These are phyloP conservation scores for Penicillium sp. DNA, from an alignment of 2,329 filamentous ascomycete species.

Conservation along the genomic window DNA sequence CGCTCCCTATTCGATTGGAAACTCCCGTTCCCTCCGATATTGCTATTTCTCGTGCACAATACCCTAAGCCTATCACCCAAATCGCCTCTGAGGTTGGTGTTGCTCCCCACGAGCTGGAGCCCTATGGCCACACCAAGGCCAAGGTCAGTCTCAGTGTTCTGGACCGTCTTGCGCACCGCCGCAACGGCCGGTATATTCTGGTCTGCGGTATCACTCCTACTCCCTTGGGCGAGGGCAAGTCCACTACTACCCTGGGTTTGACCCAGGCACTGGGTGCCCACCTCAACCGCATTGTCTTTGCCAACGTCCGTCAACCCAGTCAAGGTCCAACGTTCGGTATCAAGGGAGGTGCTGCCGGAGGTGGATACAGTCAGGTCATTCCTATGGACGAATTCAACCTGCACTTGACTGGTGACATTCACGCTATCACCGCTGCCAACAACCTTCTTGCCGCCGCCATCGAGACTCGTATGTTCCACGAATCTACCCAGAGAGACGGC, in stretches of 20 bases:
- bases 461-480: constrained; percentile 97
- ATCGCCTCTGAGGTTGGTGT: constrained; percentile 87
- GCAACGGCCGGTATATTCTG: constrained; percentile 85
- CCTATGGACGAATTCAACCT: constrained; percentile 99
- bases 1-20: constrained; percentile 76
- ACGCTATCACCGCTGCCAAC: constrained; percentile 95
- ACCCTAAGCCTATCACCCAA: constrained; percentile 84
- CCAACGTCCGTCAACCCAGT: constrained; percentile 94
- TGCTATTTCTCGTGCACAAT: constrained; percentile 81
- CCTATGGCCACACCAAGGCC: constrained; percentile 91
- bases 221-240: constrained; percentile 94
- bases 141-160: constrained; percentile 85
- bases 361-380: constrained; percentile 98
- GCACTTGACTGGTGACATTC: constrained; percentile 95
- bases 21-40: constrained; percentile 93
- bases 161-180: constrained; percentile 79
- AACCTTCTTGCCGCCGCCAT: constrained; percentile 95
- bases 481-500: constrained; percentile 88
- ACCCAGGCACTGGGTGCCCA: constrained; percentile 90
- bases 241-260: constrained; percentile 93
- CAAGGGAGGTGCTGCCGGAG: constrained; percentile 95
- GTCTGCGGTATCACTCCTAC: constrained; percentile 96
- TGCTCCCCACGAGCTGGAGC: constrained; percentile 82
- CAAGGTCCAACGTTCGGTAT: constrained; percentile 98
- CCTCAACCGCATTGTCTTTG: constrained; percentile 81